Percentiles rank a stretch among this genome's conserved stretches.
Conservation (phyloP, 495 filamentous ascomycete genomes). For the Astrothelium subdiscretum region DNA sequence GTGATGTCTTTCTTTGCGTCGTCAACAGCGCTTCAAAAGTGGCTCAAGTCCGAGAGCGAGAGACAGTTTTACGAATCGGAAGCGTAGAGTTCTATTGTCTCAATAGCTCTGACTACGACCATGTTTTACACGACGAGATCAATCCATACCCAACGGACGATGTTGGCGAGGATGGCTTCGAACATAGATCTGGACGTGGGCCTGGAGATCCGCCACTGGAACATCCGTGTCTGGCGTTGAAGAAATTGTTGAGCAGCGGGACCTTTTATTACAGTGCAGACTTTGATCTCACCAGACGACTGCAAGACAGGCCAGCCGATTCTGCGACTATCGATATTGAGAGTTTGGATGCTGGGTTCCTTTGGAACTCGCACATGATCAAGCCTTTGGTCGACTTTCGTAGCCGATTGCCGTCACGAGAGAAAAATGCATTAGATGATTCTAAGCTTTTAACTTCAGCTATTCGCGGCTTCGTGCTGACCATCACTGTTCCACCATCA, state of each 20-base stretch:
- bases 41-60: slow-evolving; percentile 72
- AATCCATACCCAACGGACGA: slow-evolving; percentile 41
- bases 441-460: slow-evolving; percentile 87
- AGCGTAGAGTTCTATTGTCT: slow-evolving; percentile 89
- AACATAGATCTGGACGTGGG: slow-evolving; percentile 47
- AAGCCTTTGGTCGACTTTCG: slow-evolving; percentile 80
- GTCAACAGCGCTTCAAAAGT: slow-evolving; percentile 66
- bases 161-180: slow-evolving; percentile 37
- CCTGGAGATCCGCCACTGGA: slow-evolving; percentile 57
- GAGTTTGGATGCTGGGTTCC: slow-evolving; percentile 69
- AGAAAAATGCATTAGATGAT: slow-evolving; percentile 63
- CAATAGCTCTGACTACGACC: slow-evolving; percentile 72
- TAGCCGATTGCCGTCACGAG: slow-evolving; percentile 57
- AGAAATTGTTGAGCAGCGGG: slow-evolving; percentile 86
- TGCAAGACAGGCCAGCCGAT: slow-evolving; percentile 63
- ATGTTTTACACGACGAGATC: slow-evolving; percentile 50
- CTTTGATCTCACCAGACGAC: slow-evolving; percentile 87
- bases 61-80: slow-evolving; percentile 77
- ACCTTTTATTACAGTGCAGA: slow-evolving; percentile 97
- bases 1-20: slow-evolving; percentile 88
- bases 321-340: slow-evolving; percentile 28
- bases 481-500: slow-evolving; percentile 66
- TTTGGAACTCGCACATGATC: slow-evolving; percentile 99
- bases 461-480: slow-evolving; percentile 83
- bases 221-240: slow-evolving; percentile 79